Evolutionary conservation across 2,329 filamentous ascomycete genomes (phyloP), one percentile per base, ranked within the genome.

Genomic region (Arthrinium phaeospermum): DNA sequence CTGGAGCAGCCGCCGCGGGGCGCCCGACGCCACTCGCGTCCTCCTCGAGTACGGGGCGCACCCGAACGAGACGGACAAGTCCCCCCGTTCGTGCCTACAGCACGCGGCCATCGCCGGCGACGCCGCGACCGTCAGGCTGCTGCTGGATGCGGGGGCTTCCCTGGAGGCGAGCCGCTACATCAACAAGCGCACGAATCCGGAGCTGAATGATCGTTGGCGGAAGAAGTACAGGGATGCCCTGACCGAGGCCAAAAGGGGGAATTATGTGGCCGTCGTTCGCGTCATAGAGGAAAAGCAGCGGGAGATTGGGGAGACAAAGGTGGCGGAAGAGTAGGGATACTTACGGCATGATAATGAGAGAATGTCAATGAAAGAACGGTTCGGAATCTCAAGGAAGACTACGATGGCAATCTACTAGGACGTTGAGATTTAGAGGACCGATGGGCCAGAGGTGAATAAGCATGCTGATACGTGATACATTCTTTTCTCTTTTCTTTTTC

Each of bases 271-370:
- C 13, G 57, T 64, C 22, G 57, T 64, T 41, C 57, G 34, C 10
- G 57, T 64, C 34, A 22, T 73, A 67, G 69, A 73, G 53, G 67
- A 70, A 68, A 57, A 71, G 71, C 19, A 71, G 67, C 22, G 75
- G 74, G 45, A 71, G 37, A 70, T 73, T 71, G 61, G 53, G 19
- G 34, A 71, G 61, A 13, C 34, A 41, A 64, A 30, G 57, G 12
- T 34, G 10, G 30, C 19, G 24, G 49, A 24, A 22, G 57, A 67
- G 16, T 67, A 34, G 16, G 4, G 41, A 67, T 27, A 22, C 12
- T 49, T 10, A 22, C 5, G 19, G n/a, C 46, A n/a, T 2, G 19
- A 49, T 10, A 3, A 1, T n/a, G 22, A n/a, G 10, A 49, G 22
- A 4, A 49, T 47, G 16, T 8, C 8, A 47, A 47, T 16, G 5